Percentiles rank a stretch among this genome's conserved stretches.
Evolutionary conservation across 2,329 filamentous ascomycete genomes (phyloP).

Genomic region (Pseudocercospora crystallina): DNA sequence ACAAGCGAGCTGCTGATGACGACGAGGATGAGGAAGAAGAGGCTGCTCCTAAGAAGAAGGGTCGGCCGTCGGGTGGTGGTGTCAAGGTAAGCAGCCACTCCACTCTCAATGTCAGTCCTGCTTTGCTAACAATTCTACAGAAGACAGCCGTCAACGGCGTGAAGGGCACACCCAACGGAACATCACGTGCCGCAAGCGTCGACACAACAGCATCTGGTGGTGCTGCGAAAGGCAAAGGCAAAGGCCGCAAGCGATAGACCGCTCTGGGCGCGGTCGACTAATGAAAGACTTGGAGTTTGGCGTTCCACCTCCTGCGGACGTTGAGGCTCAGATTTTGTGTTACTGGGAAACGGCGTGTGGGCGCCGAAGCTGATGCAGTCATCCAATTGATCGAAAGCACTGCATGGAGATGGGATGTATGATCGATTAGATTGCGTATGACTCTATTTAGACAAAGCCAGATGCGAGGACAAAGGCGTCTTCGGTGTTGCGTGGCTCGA

Average conservation of each 20-base stretch:
- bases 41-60: slow-evolving; percentile 86
- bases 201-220: slow-evolving; percentile 67
- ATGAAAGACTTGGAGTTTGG: no score
- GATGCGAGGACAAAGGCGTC: no score
- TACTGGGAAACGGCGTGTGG: no score
- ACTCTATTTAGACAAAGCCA: not conserved
- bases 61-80: slow-evolving; percentile 64
- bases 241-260: slow-evolving; percentile 34
- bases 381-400: no score
- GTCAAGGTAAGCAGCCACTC: slow-evolving; percentile 67
- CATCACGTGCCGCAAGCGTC: slow-evolving; percentile 85
- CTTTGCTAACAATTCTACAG: slow-evolving; percentile 48
- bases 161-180: slow-evolving; percentile 74
- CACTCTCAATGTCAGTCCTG: not conserved
- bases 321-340: no score
- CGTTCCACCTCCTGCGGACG: no score
- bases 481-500: no score
- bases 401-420: not conserved
- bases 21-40: slow-evolving; percentile 81
- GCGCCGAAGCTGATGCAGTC: no score
- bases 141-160: slow-evolving; percentile 91
- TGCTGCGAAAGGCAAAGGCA: slow-evolving; percentile 43
- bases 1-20: slow-evolving; percentile 74
- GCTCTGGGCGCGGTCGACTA: no score
- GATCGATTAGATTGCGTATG: slow-evolving; percentile 4